phyloP scores from a whole-genome alignment of 2,329 filamentous ascomycete species.

The Botryotinia convoluta region DNA sequence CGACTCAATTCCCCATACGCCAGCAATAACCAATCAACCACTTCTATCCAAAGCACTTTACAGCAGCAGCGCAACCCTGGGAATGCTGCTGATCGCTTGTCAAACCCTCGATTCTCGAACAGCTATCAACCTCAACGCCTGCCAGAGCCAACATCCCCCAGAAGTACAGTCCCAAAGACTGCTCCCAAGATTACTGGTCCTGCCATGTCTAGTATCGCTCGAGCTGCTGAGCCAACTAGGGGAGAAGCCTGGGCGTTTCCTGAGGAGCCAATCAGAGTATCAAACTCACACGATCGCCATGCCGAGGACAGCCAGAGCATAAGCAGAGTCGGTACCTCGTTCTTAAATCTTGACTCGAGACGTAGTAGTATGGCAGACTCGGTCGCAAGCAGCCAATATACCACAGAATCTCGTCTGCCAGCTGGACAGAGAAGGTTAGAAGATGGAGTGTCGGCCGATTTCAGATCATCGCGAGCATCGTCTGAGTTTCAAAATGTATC shows the following conservation, averaged over 20 bases:
- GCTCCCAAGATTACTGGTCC: conserved; percentile 76
- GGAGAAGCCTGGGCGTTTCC: conserved; percentile 84
- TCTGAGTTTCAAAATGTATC: conserved; percentile 48
- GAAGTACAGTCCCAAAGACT: conserved; percentile 51
- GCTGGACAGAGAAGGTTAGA: conserved; percentile 70
- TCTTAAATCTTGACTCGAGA: conserved; percentile 54
- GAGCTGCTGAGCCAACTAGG: conserved; percentile 74
- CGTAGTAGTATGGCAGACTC: conserved; percentile 76
- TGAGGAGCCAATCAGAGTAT: conserved; percentile 61
- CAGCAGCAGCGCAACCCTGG: conserved; percentile 64
- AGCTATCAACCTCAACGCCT: conserved; percentile 56
- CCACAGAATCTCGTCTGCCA: conserved; percentile 69
- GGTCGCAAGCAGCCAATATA: conserved; percentile 76
- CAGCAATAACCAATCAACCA: conserved; percentile 73
- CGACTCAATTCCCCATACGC: conserved; percentile 70
- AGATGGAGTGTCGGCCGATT: conserved; percentile 51
- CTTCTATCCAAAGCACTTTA: conserved; percentile 69
- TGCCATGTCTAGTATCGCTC: conserved; percentile 62
- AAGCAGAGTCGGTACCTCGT: conserved; percentile 37
- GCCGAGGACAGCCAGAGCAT: conserved; percentile 43
- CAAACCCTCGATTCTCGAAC: conserved; percentile 58
- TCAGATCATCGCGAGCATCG: conserved; percentile 47
- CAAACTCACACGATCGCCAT: conserved; percentile 46
- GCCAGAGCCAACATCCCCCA: conserved; percentile 39
- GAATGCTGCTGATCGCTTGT: conserved; percentile 45